phyloP scores from a whole-genome alignment of 2,329 filamentous ascomycete species.

The Alternaria ethzedia region DNA sequence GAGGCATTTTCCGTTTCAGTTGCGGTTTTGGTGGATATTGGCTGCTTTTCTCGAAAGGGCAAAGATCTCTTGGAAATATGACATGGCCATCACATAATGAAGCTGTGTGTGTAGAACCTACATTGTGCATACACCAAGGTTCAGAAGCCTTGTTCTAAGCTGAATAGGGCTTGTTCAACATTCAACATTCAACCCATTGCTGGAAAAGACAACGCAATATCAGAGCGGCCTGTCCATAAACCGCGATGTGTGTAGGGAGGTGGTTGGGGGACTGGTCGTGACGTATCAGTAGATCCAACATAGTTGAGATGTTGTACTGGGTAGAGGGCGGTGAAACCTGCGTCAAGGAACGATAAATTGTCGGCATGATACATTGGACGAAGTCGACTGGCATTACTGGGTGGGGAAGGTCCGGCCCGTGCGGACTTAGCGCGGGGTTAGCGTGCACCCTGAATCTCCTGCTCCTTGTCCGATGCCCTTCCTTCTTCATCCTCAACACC shows the following conservation, averaged over 20 bases:
- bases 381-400: not conserved
- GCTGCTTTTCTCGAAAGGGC: not conserved
- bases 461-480: not conserved
- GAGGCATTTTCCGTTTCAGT: not conserved
- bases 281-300: not conserved
- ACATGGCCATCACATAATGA: not conserved
- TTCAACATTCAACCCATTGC: not conserved
- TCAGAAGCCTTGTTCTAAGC: not conserved
- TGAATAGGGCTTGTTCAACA: not conserved
- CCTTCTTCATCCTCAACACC: not conserved
- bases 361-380: not conserved
- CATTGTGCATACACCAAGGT: not conserved
- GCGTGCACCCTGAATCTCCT: slow-evolving; percentile 5
- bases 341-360: not conserved
- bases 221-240: not conserved
- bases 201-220: not conserved
- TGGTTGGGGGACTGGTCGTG: not conserved
- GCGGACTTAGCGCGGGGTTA: not conserved
- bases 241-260: not conserved
- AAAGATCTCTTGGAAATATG: not conserved
- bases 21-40: not conserved
- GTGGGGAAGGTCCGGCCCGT: slow-evolving; percentile 6
- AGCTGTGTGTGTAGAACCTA: not conserved
- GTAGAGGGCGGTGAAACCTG: not conserved
- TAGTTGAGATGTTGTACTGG: not conserved